Conservation (phyloP, 2,329 filamentous ascomycete genomes). For the Remersonia thermophila region DNA sequence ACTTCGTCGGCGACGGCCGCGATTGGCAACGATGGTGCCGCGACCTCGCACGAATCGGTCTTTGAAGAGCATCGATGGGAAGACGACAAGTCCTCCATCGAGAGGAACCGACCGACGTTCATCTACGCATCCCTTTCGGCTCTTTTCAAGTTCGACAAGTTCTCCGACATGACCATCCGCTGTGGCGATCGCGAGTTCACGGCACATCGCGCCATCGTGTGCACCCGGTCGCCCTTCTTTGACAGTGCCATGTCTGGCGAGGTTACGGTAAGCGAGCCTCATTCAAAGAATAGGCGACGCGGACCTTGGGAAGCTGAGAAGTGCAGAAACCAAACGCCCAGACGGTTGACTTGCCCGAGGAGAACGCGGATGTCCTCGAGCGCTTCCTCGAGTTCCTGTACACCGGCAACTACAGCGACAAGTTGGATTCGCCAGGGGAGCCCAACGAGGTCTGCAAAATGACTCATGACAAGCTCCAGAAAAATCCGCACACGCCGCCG, state of each 20-base stretch:
- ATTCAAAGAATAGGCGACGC: too few species aligned
- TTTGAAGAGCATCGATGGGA: too few species aligned
- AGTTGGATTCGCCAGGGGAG: background rate
- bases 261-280: conserved; percentile 18
- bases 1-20: too few species aligned
- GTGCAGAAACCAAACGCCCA: conserved; percentile 11
- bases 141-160: conserved; percentile 11
- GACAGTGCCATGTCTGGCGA: conserved; percentile 16
- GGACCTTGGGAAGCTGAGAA: too few species aligned
- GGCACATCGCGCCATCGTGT: conserved; percentile 25
- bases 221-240: conserved; percentile 24
- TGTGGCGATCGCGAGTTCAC: conserved; percentile 22
- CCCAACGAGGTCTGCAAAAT: conserved; percentile 2
- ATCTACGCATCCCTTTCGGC: background rate
- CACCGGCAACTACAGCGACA: conserved; percentile 9
- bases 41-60: too few species aligned
- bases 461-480: conserved; percentile 1
- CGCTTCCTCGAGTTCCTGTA: conserved; percentile 23
- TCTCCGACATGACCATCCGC: conserved; percentile 23
- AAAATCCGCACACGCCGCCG: background rate
- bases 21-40: too few species aligned
- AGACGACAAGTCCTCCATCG: background rate
- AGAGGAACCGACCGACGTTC: background rate
- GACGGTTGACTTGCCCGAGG: conserved; percentile 19
- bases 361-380: conserved; percentile 19